Evolutionary conservation across 192 early-diverging fungal species (phyloP), one percentile per base, ranked within the genome.

Genomic region (Backusella macrospora): DNA sequence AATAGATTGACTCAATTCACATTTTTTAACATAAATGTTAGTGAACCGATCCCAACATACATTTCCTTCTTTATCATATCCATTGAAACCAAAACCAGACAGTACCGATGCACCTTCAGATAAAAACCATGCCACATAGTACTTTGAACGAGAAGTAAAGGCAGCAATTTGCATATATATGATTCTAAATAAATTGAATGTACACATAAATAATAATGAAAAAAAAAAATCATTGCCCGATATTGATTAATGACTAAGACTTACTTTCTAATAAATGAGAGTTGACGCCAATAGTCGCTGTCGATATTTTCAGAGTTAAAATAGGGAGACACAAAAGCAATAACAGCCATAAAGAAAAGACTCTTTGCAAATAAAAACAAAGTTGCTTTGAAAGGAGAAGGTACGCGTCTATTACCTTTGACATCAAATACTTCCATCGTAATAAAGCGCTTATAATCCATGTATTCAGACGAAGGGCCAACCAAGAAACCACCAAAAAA

Each of bases 101-200:
- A 98, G 69, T 6, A 91, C 85, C 71, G 95, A 96, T 1, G 92
- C 90, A 6, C 91, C 93, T 82, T 98, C 95, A 47, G 94, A 85
- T 73, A 98, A 81, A 68, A 92, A 90, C 95, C 95, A 99, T n/a
- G 92, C 94, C 0, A 87, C 83, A 78, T 99, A 99, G 85, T 92
- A 99, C 69, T 94, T 94, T 34, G 88, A 79, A 18, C 95, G 88
- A 3, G 89, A 86, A 38, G 83, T 78, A 67, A 91, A 78, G 7
- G 87, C 89, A 7, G 87, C 82, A 3, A 90, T 40, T 66, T 89
- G 85, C 40, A 96, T 73, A 65, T 84, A 94, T 0, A 79, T 47
- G 18, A 91, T 76, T 42, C 90, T 86, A 45, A 21, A 68, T 38
- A 48, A 9, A n/a, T 2, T 59, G 21, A 6, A 14, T 49, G 48